These are phyloP conservation scores for Epichloe brachyelytri DNA, from an alignment of 2,329 filamentous ascomycete genomes.

Conservation along the genomic window DNA sequence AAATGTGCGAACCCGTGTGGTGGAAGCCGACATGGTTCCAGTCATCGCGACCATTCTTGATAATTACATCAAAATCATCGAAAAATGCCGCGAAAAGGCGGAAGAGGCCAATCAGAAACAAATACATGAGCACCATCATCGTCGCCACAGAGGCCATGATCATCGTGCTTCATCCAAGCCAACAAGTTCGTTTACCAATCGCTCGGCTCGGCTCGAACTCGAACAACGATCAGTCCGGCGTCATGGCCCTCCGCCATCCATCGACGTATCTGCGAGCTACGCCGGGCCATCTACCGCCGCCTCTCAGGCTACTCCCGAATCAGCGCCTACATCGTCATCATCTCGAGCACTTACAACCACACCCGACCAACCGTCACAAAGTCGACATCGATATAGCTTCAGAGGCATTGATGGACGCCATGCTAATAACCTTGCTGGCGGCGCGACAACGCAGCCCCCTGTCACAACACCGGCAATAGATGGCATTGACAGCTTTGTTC, in stretches of 20 bases:
- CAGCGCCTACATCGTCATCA: slow-evolving; percentile 9
- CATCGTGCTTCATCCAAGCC: slow-evolving; percentile 34
- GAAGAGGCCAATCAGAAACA: slow-evolving; percentile 70
- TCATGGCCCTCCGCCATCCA: slow-evolving; percentile 68
- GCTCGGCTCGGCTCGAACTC: slow-evolving; percentile 38
- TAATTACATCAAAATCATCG: slow-evolving; percentile 95
- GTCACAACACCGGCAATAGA: slow-evolving; percentile 57
- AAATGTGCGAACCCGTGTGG: slow-evolving; percentile 82
- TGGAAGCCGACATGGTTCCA: slow-evolving; percentile 97
- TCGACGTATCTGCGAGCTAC: slow-evolving; percentile 34
- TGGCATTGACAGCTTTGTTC: slow-evolving; percentile 58
- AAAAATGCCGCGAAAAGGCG: slow-evolving; percentile 76
- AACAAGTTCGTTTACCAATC: slow-evolving; percentile 39
- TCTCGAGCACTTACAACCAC: slow-evolving; percentile 6
- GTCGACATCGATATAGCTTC: slow-evolving; percentile 37
- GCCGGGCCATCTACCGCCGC: slow-evolving; percentile 24
- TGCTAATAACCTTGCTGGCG: slow-evolving; percentile 34
- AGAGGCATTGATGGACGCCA: slow-evolving; percentile 38
- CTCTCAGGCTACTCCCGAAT: slow-evolving; percentile 14
- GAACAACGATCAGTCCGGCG: slow-evolving; percentile 55
- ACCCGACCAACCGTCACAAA: slow-evolving; percentile 12
- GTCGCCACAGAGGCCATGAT: slow-evolving; percentile 35
- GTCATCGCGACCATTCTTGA: slow-evolving; percentile 97
- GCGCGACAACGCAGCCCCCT: slow-evolving; percentile 45
- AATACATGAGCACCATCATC: slow-evolving; percentile 37